Conservation (phyloP, 306 rosid genomes). For the Acacia acuminata region DNA sequence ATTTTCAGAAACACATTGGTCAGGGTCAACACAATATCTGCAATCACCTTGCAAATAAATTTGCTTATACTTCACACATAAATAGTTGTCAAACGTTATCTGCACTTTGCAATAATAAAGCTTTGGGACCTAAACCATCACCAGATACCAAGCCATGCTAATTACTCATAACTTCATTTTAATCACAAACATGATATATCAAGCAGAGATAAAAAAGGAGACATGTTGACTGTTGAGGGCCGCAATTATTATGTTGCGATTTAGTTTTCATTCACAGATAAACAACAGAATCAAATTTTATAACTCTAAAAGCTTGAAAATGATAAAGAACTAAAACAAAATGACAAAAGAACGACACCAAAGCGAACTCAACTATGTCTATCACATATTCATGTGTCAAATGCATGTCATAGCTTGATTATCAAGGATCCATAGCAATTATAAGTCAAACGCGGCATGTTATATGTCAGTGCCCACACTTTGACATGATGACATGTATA, state of each 20-base stretch:
- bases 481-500: not conserved
- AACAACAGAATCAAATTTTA: not conserved
- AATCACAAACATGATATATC: not conserved
- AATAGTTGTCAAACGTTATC: not conserved
- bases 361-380: not conserved
- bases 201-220: not conserved
- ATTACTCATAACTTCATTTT: not conserved
- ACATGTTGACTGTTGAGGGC: not conserved
- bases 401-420: not conserved
- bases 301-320: not conserved
- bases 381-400: not conserved
- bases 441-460: not conserved
- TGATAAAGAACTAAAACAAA: not conserved
- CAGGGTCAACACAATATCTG: slow-evolving; percentile 12
- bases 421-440: not conserved
- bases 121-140: not conserved
- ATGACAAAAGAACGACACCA: not conserved
- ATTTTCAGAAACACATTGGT: slow-evolving; percentile 21
- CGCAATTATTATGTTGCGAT: not conserved
- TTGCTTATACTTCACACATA: not conserved
- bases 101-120: slow-evolving; percentile 15
- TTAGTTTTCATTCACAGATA: not conserved
- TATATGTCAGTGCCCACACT: not conserved
- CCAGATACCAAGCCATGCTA: not conserved
- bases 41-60: not conserved